phyloP scores from a whole-genome alignment of 1,139 yeast species.

The Hansenula sp. region DNA sequence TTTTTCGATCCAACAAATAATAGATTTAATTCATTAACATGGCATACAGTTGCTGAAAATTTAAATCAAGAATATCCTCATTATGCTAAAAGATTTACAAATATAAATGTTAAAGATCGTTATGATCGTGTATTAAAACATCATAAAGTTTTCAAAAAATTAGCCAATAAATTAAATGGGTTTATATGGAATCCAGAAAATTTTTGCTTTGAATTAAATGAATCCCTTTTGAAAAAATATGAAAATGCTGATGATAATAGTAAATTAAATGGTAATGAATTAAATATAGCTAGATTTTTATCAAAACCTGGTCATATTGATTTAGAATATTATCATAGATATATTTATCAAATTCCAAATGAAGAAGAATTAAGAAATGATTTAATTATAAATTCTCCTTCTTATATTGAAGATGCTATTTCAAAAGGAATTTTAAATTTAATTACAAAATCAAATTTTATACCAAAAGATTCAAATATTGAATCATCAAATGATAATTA shows the following conservation, averaged over 20 bases:
- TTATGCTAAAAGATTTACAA: constrained; percentile 21
- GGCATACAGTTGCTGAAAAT: constrained; percentile 23
- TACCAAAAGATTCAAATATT: constrained; percentile 8
- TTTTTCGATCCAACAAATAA: constrained; percentile 12
- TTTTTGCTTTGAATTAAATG: constrained; percentile 16
- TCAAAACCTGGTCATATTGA: constrained; percentile 22
- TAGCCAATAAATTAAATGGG: constrained; percentile 17
- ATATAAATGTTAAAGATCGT: constrained; percentile 22
- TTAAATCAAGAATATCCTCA: constrained; percentile 20
- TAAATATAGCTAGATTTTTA: constrained; percentile 15
- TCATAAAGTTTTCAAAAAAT: constrained; percentile 17
- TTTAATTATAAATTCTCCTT: constrained; percentile 13
- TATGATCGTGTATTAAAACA: constrained; percentile 22
- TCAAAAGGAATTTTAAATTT: constrained; percentile 16
- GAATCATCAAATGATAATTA: neutral
- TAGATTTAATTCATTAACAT: constrained; percentile 15
- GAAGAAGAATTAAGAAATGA: constrained; percentile 12
- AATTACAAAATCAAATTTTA: constrained; percentile 9
- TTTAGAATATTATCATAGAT: constrained; percentile 21
- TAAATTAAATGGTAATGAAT: constrained; percentile 5
- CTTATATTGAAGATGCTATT: constrained; percentile 21
- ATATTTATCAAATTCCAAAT: constrained; percentile 8
- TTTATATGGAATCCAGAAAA: constrained; percentile 18
- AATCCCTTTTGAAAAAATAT: constrained; percentile 8
- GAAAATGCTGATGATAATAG: constrained; percentile 5